Percentiles rank a stretch among this genome's conserved stretches.
Conservation (phyloP, 179 eudicot genomes). For the Gypsophila paniculata region DNA sequence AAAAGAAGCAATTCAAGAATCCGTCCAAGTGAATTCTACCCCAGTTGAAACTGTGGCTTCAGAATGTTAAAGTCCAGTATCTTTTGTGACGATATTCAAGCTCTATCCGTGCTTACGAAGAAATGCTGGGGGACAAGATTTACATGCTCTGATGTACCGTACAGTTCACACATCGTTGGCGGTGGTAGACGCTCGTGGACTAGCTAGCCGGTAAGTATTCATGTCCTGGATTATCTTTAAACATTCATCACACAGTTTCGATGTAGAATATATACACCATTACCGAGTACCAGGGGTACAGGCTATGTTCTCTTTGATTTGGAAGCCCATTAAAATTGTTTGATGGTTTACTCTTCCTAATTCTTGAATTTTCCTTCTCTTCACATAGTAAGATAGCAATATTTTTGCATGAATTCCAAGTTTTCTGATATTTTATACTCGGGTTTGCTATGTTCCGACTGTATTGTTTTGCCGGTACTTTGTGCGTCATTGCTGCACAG, state of each 20-base stretch:
- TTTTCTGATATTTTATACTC: neutral
- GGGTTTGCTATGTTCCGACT: neutral
- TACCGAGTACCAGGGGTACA: neutral
- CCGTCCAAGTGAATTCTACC: constrained; percentile 7
- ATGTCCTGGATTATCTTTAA: constrained; percentile 4
- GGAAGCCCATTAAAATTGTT: neutral
- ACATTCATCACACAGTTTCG: neutral
- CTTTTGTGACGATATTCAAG: neutral
- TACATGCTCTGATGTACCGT: neutral
- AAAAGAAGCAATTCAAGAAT: constrained; percentile 12
- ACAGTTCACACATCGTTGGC: neutral
- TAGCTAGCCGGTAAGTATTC: constrained; percentile 12
- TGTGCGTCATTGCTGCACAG: neutral
- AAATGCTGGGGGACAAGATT: neutral
- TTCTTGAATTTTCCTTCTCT: neutral
- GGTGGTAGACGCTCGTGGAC: neutral
- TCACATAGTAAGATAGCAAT: constrained; percentile 1
- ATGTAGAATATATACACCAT: constrained; percentile 5
- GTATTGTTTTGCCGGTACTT: neutral
- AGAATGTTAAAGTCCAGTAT: constrained; percentile 19
- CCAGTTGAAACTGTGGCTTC: constrained; percentile 26
- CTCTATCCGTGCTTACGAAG: neutral
- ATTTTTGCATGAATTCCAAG: constrained; percentile 6
- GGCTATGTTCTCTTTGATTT: neutral
- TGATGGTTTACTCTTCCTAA: constrained; percentile 2